Percentiles rank a stretch among this genome's conserved stretches.
Evolutionary conservation across 1,284 basidiomycete genomes (phyloP).

Genomic region (Rhizopogon hawkerae): DNA sequence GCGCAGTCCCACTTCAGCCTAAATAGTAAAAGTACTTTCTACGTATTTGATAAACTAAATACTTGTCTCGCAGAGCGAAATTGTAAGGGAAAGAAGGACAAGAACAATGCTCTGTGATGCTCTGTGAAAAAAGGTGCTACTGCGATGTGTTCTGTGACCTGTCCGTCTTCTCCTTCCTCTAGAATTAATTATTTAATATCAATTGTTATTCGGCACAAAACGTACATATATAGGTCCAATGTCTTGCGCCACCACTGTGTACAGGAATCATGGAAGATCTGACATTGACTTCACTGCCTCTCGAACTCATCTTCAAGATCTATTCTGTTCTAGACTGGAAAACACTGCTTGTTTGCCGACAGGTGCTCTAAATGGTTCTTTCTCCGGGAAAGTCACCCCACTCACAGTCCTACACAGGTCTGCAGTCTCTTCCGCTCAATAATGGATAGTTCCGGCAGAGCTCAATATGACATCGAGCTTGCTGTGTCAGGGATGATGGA

Average conservation of each 20-base stretch:
- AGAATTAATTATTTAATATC: too few species aligned
- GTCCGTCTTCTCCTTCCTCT: too few species aligned
- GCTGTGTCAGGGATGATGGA: constrained; percentile 41
- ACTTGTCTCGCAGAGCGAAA: too few species aligned
- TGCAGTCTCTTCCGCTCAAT: constrained; percentile 33
- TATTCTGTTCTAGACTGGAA: constrained; percentile 27
- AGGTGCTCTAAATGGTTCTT: constrained; percentile 13
- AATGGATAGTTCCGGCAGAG: constrained; percentile 29
- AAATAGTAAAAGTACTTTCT: too few species aligned
- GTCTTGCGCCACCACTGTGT: neutral
- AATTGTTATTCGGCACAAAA: too few species aligned
- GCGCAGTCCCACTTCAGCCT: too few species aligned
- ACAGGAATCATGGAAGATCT: neutral
- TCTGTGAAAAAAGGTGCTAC: neutral
- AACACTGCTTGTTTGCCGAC: constrained; percentile 31
- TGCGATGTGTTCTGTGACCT: too few species aligned
- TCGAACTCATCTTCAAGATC: constrained; percentile 29
- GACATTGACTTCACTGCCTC: constrained; percentile 22
- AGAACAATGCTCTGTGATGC: too few species aligned
- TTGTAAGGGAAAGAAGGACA: too few species aligned
- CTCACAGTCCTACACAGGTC: constrained; percentile 23
- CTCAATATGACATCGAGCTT: constrained; percentile 50
- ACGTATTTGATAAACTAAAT: too few species aligned
- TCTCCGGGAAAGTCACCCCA: neutral
- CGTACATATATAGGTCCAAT: too few species aligned